These are phyloP conservation scores for Trichocomaceae sp. DNA, from an alignment of 2,329 filamentous ascomycete species.

Conservation along the genomic window DNA sequence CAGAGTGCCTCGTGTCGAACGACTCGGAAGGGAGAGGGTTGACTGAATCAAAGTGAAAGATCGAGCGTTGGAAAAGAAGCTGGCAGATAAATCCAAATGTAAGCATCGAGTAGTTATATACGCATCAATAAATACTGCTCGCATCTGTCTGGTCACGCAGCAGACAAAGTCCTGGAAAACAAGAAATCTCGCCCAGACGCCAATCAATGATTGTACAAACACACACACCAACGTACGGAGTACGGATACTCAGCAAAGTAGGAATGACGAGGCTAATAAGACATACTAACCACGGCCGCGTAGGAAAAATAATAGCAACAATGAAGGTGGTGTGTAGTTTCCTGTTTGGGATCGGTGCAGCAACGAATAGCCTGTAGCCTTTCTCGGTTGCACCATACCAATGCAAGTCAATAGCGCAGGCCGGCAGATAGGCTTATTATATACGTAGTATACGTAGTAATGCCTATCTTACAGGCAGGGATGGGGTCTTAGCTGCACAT, in stretches of 20 bases:
- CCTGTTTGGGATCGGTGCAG: slow-evolving; percentile 6
- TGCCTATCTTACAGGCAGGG: background rate
- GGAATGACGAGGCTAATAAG: background rate
- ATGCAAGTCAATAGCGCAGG: background rate
- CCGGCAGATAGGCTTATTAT: background rate
- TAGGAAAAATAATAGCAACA: background rate
- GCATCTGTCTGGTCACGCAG: slow-evolving; percentile 1
- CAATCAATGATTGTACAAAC: background rate
- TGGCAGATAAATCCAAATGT: background rate
- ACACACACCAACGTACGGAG: background rate
- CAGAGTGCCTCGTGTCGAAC: background rate
- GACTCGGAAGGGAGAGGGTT: background rate
- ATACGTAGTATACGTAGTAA: background rate
- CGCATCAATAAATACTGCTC: background rate
- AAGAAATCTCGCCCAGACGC: background rate
- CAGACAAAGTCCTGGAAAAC: slow-evolving; percentile 3
- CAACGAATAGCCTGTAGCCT: background rate
- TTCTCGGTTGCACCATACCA: background rate
- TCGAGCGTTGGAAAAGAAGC: background rate
- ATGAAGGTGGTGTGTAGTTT: slow-evolving; percentile 3
- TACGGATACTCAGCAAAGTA: background rate
- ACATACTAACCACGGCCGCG: background rate
- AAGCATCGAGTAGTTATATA: background rate
- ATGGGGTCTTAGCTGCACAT: slow-evolving; percentile 6
- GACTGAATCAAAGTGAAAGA: too few relatives aligned